Base-by-base conservation (phyloP, 768 basidiomycete genomes). In the Russula olivacea region DNA sequence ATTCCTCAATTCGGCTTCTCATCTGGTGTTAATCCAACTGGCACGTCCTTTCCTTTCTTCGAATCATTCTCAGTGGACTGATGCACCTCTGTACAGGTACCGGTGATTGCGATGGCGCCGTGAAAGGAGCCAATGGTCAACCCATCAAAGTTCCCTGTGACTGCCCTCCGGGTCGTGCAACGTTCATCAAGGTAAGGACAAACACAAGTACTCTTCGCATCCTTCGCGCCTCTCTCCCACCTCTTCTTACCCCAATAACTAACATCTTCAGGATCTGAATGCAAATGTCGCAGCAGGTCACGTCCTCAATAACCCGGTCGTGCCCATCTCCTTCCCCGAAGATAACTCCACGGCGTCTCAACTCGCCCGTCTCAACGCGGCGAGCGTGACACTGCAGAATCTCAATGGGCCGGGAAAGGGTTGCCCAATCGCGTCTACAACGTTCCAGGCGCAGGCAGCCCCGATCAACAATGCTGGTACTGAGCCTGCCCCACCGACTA, bases 361-460 rank as follows among this genome's bases (percentile, higher is more conserved):
- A 69, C 70, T 66, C 49, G 76, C 76, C 41, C 75, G 78, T 25
- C 74, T 91, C 59, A 77, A 81, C 58, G 80, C 86, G 34, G 78
- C 83, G 2, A 68, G 82, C 3, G 80, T 86, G 28, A 87, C 88
- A 0, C 76, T 90, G 21, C 88, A 90, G 75, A 91, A 90, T 73
- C 71, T 90, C 47, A 75, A 80, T 59, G 88, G 87, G 0, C 76
- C 85, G 0, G 89, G 87, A 48, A 71, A 76, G 4, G 88, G 87
- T 7, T 89, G 86, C 70, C 87, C 87, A 3, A 77, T 81, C 32
- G 80, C 79, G 1, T 78, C 85, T 10, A 87, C 88, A 0, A 88
- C 85, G 4, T 83, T 87, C 68, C 67, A 76, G 25, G 81, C 70
- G 8, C 72, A 71, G 61, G 60, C 53, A 15, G 55, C 67, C 23